phyloP scores from a whole-genome alignment of 805 yeast genomes.

The Candida easanensis region DNA sequence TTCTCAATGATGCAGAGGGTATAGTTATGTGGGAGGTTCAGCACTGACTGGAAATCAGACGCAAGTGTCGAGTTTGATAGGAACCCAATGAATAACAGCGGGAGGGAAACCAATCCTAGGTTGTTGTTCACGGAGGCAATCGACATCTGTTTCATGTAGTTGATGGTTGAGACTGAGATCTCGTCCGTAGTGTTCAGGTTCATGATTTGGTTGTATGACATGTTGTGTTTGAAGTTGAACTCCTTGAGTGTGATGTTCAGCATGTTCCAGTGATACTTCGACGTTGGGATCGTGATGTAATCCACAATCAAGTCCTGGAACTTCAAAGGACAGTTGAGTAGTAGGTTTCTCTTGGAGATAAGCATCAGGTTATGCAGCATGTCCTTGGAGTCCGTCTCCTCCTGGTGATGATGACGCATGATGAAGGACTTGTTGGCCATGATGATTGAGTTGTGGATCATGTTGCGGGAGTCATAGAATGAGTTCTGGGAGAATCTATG shows the following conservation, averaged over 20 bases:
- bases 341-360: slow-evolving; percentile 44
- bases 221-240: slow-evolving; percentile 28
- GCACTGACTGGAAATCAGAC: slow-evolving; percentile 2
- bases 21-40: slow-evolving; percentile 7
- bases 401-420: slow-evolving; percentile 3
- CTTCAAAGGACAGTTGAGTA: slow-evolving; percentile 49
- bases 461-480: slow-evolving; percentile 34
- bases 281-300: slow-evolving; percentile 40
- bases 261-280: slow-evolving; percentile 42
- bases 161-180: background rate
- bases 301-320: slow-evolving; percentile 48
- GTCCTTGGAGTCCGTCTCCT: slow-evolving; percentile 16
- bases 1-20: slow-evolving; percentile 37
- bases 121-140: slow-evolving; percentile 42
- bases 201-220: background rate
- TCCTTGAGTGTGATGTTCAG: slow-evolving; percentile 47
- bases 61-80: background rate
- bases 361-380: slow-evolving; percentile 32
- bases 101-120: slow-evolving; percentile 49
- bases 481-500: slow-evolving; percentile 15
- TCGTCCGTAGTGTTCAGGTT: slow-evolving; percentile 15
- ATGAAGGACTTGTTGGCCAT: slow-evolving; percentile 42
- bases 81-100: slow-evolving; percentile 39
- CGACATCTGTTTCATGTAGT: slow-evolving; percentile 5
- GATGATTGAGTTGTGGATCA: slow-evolving; percentile 51